Conservation (phyloP, 805 yeast genomes). For the Maudiozyma barnettii region DNA sequence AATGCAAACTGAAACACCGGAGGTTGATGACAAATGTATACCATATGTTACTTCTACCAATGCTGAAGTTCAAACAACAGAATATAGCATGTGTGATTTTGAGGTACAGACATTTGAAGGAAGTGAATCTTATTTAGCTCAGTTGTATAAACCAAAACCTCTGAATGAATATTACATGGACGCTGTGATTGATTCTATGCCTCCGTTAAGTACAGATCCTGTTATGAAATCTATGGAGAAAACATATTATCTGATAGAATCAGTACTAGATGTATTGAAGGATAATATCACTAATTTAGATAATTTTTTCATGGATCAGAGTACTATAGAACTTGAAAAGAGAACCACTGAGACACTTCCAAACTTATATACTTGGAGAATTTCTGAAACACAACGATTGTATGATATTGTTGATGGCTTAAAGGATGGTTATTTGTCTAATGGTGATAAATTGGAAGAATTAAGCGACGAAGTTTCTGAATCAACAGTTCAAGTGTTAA, state of each 20-base stretch:
- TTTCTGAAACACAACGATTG: slow-evolving; percentile 22
- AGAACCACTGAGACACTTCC: slow-evolving; percentile 25
- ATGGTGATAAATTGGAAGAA: background rate
- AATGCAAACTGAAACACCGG: slow-evolving; percentile 10
- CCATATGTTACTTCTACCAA: slow-evolving; percentile 1
- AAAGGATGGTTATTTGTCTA: background rate
- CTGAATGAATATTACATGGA: slow-evolving; percentile 14
- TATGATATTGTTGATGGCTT: slow-evolving; percentile 5
- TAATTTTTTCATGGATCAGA: slow-evolving; percentile 29
- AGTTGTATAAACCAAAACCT: slow-evolving; percentile 15
- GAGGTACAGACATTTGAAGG: slow-evolving; percentile 24
- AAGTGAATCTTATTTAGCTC: slow-evolving; percentile 28
- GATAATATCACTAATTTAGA: slow-evolving; percentile 25
- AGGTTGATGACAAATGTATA: slow-evolving; percentile 12
- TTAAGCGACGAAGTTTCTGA: slow-evolving; percentile 4
- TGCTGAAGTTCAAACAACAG: slow-evolving; percentile 3
- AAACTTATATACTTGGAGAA: slow-evolving; percentile 32
- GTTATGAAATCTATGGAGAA: slow-evolving; percentile 18
- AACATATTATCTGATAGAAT: slow-evolving; percentile 21
- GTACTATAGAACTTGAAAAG: slow-evolving; percentile 11
- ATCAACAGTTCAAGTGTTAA: background rate
- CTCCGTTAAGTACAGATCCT: slow-evolving; percentile 9
- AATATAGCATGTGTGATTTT: slow-evolving; percentile 6
- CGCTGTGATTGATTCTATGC: slow-evolving; percentile 11
- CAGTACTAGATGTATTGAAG: slow-evolving; percentile 28